Evolutionary conservation across 306 rosid genomes (phyloP).

Genomic region (Echinosophora koreensis): DNA sequence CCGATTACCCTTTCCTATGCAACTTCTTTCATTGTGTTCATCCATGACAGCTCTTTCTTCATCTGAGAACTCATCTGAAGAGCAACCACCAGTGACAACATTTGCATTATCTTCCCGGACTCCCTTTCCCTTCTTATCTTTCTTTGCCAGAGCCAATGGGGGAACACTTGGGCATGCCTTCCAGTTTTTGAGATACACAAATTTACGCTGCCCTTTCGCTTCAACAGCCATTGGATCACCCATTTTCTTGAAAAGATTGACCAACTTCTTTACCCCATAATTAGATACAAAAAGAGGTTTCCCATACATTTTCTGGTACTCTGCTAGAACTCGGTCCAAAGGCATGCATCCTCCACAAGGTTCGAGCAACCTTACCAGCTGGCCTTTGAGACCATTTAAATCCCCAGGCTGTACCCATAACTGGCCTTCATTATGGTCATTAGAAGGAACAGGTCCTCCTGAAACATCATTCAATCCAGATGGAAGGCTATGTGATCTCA

Average conservation of each 20-base stretch:
- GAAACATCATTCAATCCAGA: slow-evolving; percentile 68
- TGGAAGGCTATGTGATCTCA: slow-evolving; percentile 84
- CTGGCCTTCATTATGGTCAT: slow-evolving; percentile 64
- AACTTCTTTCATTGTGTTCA: slow-evolving; percentile 57
- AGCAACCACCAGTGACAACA: slow-evolving; percentile 59
- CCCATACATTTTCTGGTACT: slow-evolving; percentile 76
- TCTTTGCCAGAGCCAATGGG: slow-evolving; percentile 66
- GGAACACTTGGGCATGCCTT: slow-evolving; percentile 83
- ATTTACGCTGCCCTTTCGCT: slow-evolving; percentile 75
- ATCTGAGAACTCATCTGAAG: slow-evolving; percentile 88
- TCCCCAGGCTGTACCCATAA: slow-evolving; percentile 90
- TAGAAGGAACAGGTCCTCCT: slow-evolving; percentile 56
- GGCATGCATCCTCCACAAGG: slow-evolving; percentile 84
- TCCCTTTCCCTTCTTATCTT: slow-evolving; percentile 81
- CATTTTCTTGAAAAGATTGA: slow-evolving; percentile 91
- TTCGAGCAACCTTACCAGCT: slow-evolving; percentile 78
- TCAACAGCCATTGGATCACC: slow-evolving; percentile 69
- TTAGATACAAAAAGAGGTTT: slow-evolving; percentile 80
- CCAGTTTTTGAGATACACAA: slow-evolving; percentile 73
- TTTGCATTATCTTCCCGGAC: slow-evolving; percentile 66
- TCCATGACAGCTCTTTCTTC: slow-evolving; percentile 81
- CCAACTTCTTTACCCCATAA: slow-evolving; percentile 74
- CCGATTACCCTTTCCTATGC: slow-evolving; percentile 50
- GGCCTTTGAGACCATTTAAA: slow-evolving; percentile 85
- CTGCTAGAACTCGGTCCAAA: slow-evolving; percentile 69